A percentile compares a stretch with the other conserved stretches of the same genome.
Evolutionary conservation across 2,329 filamentous ascomycete species (phyloP).

Genomic region (Ophiostoma sp.): DNA sequence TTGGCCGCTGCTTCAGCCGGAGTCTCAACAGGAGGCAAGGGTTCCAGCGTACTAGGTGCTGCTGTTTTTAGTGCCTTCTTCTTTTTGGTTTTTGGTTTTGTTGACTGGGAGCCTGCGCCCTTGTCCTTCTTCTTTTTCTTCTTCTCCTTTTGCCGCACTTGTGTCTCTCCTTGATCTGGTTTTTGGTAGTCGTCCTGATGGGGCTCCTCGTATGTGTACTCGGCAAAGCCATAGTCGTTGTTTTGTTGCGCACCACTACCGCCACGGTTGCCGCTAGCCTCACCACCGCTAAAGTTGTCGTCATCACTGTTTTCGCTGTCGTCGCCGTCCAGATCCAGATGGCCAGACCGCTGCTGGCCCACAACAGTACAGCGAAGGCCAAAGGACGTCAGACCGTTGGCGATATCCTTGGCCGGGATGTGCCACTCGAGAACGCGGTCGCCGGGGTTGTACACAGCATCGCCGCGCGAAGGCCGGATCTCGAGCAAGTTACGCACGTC

Average conservation of each 20-base stretch:
- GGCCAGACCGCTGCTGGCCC: constrained; percentile 50
- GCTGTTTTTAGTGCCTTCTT: neutral
- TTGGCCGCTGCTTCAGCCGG: constrained; percentile 37
- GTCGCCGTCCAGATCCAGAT: constrained; percentile 47
- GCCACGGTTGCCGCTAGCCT: constrained; percentile 37
- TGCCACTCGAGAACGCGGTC: constrained; percentile 79
- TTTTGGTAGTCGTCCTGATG: constrained; percentile 49
- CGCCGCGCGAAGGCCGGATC: constrained; percentile 75
- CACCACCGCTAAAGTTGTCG: constrained; percentile 46
- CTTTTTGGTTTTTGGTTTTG: constrained; percentile 17
- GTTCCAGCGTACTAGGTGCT: neutral
- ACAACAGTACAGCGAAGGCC: constrained; percentile 78
- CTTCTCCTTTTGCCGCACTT: constrained; percentile 37
- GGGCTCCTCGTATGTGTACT: constrained; percentile 55
- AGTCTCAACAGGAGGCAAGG: constrained; percentile 5
- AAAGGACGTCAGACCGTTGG: constrained; percentile 65
- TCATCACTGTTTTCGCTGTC: constrained; percentile 41
- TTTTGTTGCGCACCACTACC: constrained; percentile 32
- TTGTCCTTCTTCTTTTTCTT: constrained; percentile 37
- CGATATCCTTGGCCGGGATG: constrained; percentile 74
- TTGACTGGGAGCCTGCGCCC: neutral
- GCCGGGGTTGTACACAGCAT: constrained; percentile 76
- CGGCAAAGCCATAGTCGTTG: constrained; percentile 53
- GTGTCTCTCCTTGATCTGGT: neutral
- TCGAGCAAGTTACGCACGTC: constrained; percentile 82